Conservation (phyloP, 2,329 filamentous ascomycete species). For the Colletotrichum theobromicola region DNA sequence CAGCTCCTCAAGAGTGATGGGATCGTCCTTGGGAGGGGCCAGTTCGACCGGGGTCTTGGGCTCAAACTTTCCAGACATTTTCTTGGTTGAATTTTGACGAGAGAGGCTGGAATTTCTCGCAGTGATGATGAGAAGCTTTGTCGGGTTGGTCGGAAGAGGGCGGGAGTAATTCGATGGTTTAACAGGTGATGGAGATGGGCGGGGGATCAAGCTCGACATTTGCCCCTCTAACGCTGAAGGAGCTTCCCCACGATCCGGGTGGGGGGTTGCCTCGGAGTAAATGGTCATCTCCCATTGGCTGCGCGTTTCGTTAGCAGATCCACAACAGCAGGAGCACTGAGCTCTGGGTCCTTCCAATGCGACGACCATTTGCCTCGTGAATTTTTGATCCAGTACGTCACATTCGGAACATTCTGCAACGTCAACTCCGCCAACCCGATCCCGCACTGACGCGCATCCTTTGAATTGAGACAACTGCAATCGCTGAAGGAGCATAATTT, state of each 20-base stretch:
- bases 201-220: slow-evolving; percentile 15
- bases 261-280: slow-evolving; percentile 10
- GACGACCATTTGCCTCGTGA: not conserved
- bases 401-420: not conserved
- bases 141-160: not conserved
- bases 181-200: not conserved
- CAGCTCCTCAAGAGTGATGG: slow-evolving; percentile 81
- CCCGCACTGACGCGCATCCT: not conserved
- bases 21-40: slow-evolving; percentile 84
- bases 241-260: slow-evolving; percentile 19
- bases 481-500: too few relatives aligned
- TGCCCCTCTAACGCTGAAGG: slow-evolving; percentile 15
- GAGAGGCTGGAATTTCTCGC: not conserved
- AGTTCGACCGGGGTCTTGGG: slow-evolving; percentile 80
- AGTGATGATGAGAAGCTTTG: not conserved
- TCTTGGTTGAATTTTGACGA: slow-evolving; percentile 21
- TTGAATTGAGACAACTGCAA: not conserved
- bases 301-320: not conserved
- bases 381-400: slow-evolving; percentile 13
- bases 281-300: not conserved
- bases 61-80: slow-evolving; percentile 73
- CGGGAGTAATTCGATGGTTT: not conserved
- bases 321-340: slow-evolving; percentile 14
- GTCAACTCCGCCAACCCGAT: not conserved
- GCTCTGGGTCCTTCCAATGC: not conserved